Percentiles rank a stretch among this genome's conserved stretches.
Conservation (phyloP, 345 rosid species). For the Melaleuca quinquenervia region DNA sequence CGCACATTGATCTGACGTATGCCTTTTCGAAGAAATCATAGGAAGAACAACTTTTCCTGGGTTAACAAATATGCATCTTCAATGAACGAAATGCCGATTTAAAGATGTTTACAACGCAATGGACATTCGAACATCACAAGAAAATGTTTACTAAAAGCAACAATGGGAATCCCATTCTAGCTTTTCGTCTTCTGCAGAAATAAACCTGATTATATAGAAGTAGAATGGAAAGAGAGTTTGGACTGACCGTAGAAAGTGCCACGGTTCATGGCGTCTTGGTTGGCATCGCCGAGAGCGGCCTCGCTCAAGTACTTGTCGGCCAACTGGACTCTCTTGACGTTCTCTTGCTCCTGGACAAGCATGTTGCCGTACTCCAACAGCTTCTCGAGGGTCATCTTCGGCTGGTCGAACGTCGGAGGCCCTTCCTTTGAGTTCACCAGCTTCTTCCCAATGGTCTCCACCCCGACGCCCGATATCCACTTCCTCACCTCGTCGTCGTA, state of each 20-base stretch:
- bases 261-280: slow-evolving; percentile 47
- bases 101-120: neutral
- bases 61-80: too few species aligned
- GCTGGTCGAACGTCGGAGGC: slow-evolving; percentile 73
- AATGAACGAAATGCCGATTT: neutral
- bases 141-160: neutral
- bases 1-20: neutral
- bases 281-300: slow-evolving; percentile 91
- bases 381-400: slow-evolving; percentile 61
- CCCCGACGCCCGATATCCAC: slow-evolving; percentile 57
- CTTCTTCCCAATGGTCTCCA: slow-evolving; percentile 53
- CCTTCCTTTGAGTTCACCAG: slow-evolving; percentile 89
- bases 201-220: neutral
- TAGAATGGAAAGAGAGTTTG: slow-evolving; percentile 5
- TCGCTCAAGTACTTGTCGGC: slow-evolving; percentile 76
- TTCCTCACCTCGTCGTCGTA: slow-evolving; percentile 98
- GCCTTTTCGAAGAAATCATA: too few species aligned
- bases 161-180: neutral
- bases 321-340: slow-evolving; percentile 92
- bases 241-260: slow-evolving; percentile 75
- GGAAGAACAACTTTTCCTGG: too few species aligned
- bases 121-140: neutral
- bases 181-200: neutral
- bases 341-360: slow-evolving; percentile 89
- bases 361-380: slow-evolving; percentile 72